Percentiles rank a stretch among this genome's conserved stretches.
Evolutionary conservation across 139 green algal genomes (phyloP).

Genomic region (Closterium sp.): DNA sequence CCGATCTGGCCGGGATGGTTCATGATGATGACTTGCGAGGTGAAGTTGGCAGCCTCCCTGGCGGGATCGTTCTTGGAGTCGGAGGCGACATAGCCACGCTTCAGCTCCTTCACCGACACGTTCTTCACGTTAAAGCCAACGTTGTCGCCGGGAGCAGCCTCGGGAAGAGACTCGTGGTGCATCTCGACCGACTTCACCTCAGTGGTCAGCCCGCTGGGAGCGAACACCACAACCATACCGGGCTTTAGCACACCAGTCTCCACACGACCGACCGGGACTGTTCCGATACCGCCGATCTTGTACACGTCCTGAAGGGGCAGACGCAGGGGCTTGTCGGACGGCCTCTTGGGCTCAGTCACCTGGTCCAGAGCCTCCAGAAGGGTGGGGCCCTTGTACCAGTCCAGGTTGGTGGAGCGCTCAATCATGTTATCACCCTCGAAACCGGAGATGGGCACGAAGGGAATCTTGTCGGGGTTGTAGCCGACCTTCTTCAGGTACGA

Average conservation of each 20-base stretch:
- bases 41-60: constrained; percentile 65
- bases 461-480: constrained; percentile 82
- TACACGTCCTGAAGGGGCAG: constrained; percentile 79
- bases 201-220: constrained; percentile 76
- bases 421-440: constrained; percentile 99
- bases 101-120: constrained; percentile 52
- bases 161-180: constrained; percentile 95
- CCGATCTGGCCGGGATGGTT: constrained; percentile 67
- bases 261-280: constrained; percentile 95
- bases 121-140: constrained; percentile 99
- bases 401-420: constrained; percentile 89
- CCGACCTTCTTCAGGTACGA: constrained; percentile 84
- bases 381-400: constrained; percentile 85
- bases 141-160: constrained; percentile 91
- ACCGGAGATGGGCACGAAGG: constrained; percentile 97
- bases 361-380: constrained; percentile 64
- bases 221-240: constrained; percentile 76
- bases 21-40: constrained; percentile 72
- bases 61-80: constrained; percentile 72
- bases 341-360: constrained; percentile 51
- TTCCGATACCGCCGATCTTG: constrained; percentile 99
- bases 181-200: constrained; percentile 99
- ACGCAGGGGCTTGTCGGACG: constrained; percentile 49
- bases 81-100: constrained; percentile 56
- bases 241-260: constrained; percentile 96